These are phyloP conservation scores for Microsporum audouinii DNA, from an alignment of 2,329 filamentous ascomycete species.

Conservation along the genomic window DNA sequence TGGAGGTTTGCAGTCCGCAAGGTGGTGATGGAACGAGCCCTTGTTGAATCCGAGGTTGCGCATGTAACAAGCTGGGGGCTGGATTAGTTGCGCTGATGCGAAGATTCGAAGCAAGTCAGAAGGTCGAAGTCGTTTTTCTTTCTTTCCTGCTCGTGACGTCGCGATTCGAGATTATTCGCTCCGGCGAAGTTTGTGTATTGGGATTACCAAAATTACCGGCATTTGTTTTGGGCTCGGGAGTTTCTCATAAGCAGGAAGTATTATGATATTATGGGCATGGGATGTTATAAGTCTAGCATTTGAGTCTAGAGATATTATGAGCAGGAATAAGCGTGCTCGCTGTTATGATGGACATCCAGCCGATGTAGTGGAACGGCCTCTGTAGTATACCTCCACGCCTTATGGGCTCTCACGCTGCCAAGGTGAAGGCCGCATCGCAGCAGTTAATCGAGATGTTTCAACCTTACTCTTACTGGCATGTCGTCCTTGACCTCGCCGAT, in stretches of 20 bases:
- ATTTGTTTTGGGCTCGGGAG: neutral
- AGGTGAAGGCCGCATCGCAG: neutral
- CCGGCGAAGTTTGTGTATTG: neutral
- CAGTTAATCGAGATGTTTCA: no score
- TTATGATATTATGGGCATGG: no score
- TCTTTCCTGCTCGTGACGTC: neutral
- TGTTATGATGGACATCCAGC: no score
- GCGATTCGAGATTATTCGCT: neutral
- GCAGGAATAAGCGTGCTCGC: no score
- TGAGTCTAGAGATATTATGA: no score
- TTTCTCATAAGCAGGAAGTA: no score
- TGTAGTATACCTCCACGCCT: no score
- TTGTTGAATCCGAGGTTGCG: neutral
- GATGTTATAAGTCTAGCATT: no score
- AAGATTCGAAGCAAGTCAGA: neutral
- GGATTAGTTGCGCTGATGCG: neutral
- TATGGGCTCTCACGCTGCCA: neutral
- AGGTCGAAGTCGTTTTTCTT: neutral
- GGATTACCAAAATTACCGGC: constrained; percentile 1
- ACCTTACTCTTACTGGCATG: neutral
- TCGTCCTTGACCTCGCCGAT: neutral
- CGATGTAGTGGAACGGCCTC: no score
- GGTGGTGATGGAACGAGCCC: neutral
- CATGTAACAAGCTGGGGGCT: no score
- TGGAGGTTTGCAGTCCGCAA: neutral